Evolutionary conservation across 139 green algal genomes (phyloP), one percentile per base, ranked within the genome.

Genomic region (Diplosphaera chodatii): DNA sequence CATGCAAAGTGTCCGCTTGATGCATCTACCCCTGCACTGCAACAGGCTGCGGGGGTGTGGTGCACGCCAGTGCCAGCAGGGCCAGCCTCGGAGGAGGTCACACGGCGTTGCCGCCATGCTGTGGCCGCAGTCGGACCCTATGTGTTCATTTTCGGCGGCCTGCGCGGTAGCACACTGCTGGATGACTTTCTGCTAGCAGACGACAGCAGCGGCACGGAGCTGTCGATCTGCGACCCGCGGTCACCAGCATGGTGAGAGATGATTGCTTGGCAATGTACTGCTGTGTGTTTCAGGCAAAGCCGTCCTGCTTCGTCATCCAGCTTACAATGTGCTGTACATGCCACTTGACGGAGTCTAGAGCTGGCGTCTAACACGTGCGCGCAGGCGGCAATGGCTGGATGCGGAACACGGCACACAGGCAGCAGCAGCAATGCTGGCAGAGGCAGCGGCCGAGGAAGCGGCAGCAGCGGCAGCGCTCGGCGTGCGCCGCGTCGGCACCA

Each of bases 81-180:
- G 15, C 25, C 37, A 3, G 66, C 29, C 30, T 34, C 29, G 4
- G 67, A n/a, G 31, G 78, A 77, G 37, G 18, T 75, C 59, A 79
- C 78, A 70, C 74, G 75, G 66, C 78, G 82, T 27, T 94, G 88
- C 70, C 80, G 88, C 34, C 93, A 98, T 84, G 88, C 93, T 16
- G 89, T 94, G n/a, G 83, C 91, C 1, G 82, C 85, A 10, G 87
- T 97, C 63, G 93, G 93, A 3, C 84, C 86, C 5, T 94, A 94
- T 76, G 83, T 99, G 55, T 99, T 98, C 84, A 89, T 96, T 59
- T 98, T 97, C 66, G 95, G 95, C 33, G 95, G 95, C 29, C 82
- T 99, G 20, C 82, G 88, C 32, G 86, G 89, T 64, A 82, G 80
- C 55, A 81, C 80, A 1, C 87, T 99, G 70, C 84, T 99, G 67